Conservation (phyloP, 768 basidiomycete species). For the Leccinum disarticulatum region DNA sequence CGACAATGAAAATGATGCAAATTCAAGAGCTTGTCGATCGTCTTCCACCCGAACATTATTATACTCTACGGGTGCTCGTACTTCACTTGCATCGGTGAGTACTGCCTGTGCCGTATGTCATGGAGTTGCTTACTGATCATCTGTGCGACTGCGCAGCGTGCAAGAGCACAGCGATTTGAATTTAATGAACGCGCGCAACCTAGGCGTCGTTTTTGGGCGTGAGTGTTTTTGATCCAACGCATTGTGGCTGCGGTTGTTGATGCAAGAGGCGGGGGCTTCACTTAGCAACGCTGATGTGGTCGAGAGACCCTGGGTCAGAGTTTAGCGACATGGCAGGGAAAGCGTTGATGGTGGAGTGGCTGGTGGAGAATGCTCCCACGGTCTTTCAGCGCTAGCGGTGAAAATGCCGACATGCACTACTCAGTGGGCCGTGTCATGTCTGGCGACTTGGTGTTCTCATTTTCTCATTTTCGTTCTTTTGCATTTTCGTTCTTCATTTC, state of each 20-base stretch:
- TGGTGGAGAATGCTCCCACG: conserved; percentile 80
- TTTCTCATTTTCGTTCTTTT: background rate
- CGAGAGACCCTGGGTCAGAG: conserved; percentile 80
- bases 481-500: background rate
- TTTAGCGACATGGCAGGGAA: conserved; percentile 98
- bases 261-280: background rate
- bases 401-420: background rate
- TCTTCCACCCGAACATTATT: conserved; percentile 85
- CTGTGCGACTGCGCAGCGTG: conserved; percentile 40
- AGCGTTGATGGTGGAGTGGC: conserved; percentile 90
- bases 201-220: conserved; percentile 99
- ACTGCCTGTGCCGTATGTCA: background rate
- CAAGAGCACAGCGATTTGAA: conserved; percentile 69
- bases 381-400: conserved; percentile 38
- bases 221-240: conserved; percentile 33
- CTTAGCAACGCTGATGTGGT: conserved; percentile 91
- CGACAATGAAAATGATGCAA: conserved; percentile 52
- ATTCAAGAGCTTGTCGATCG: conserved; percentile 69
- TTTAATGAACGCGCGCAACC: conserved; percentile 91
- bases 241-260: background rate
- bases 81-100: conserved; percentile 82
- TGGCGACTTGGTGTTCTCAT: background rate
- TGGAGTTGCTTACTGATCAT: background rate
- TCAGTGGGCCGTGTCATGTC: background rate
- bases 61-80: conserved; percentile 80